Base-by-base conservation (phyloP, 495 filamentous ascomycete species). In the Saxophila tyrrhenica region DNA sequence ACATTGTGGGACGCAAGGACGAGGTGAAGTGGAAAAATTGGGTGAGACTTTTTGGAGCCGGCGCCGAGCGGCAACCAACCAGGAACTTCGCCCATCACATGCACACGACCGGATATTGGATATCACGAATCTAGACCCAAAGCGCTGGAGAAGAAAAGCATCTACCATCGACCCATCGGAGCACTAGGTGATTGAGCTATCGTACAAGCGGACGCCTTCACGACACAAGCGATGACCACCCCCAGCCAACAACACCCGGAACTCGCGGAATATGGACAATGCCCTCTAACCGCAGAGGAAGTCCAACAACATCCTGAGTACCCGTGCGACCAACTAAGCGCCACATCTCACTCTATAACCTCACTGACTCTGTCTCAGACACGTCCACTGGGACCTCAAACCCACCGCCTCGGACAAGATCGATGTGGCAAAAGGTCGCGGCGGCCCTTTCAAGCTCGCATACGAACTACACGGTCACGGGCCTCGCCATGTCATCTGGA, bases 391-490 rank as follows among this genome's bases (percentile, higher is more conserved):
- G 80, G 68, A 78, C 22, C 77, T 91, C 3, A 71, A 76, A 50
- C 78, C 84, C 0, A 70, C 77, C 24, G 67, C 70, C 29, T 72
- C 75, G 25, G 86, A 80, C 16, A 72, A 72, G 48, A 57, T 75
- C n/a, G 64, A 76, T 1, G 84, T 87, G 35, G 86, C 82, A 2
- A 65, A 71, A 11, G 75, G 72, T 25, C 71, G 86, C 58, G 84
- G 84, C 20, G 84, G 85, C 0, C 85, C 85, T 0, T 67, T 88
- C 49, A 76, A 84, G 10, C 80, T 91, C 48, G 72, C 77, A 44
- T 89, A 82, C 71, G 85, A 94, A 63, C 74, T 89, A 29, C 87
- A 94, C 70, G 88, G 88, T 41, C 71, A 74, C 23, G 88, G 88
- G 0, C 77, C 80, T 11, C 70, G 77, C 24, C 80, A 83, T 60